Evolutionary conservation across 352 stramenopile species (phyloP).

Genomic region (Globisporangium spinosum): DNA sequence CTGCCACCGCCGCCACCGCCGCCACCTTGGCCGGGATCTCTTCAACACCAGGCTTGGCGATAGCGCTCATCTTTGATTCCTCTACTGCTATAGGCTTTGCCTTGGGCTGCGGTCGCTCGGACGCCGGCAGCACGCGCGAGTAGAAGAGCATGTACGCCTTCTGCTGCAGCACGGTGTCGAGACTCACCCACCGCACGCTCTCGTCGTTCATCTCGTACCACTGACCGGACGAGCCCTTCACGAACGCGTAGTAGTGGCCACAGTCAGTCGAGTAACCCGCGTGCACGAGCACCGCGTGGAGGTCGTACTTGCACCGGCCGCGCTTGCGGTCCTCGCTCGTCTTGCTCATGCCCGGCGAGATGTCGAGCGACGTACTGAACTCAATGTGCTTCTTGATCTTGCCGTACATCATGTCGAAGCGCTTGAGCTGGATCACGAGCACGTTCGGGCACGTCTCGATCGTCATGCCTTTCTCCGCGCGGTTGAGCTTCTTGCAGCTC

Average conservation of each 20-base stretch:
- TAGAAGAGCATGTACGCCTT: slow-evolving; percentile 92
- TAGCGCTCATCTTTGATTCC: slow-evolving; percentile 6
- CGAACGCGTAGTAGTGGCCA: slow-evolving; percentile 90
- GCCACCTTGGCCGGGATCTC: slow-evolving; percentile 17
- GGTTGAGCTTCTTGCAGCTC: slow-evolving; percentile 68
- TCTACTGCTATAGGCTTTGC: slow-evolving; percentile 20
- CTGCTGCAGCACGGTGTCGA: slow-evolving; percentile 85
- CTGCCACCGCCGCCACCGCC: neutral
- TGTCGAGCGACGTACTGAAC: slow-evolving; percentile 67
- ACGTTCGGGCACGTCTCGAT: slow-evolving; percentile 84
- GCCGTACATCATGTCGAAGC: slow-evolving; percentile 82
- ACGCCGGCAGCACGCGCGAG: slow-evolving; percentile 54
- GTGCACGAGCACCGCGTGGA: slow-evolving; percentile 86
- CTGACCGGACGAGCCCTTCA: slow-evolving; percentile 83
- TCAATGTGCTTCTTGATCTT: slow-evolving; percentile 89
- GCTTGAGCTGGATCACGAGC: slow-evolving; percentile 89
- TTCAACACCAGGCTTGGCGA: slow-evolving; percentile 8
- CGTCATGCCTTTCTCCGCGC: slow-evolving; percentile 78
- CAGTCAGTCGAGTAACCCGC: slow-evolving; percentile 85
- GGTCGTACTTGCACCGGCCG: slow-evolving; percentile 59
- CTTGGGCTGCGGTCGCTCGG: slow-evolving; percentile 39
- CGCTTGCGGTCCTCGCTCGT: slow-evolving; percentile 43
- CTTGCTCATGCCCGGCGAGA: slow-evolving; percentile 58
- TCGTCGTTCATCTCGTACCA: slow-evolving; percentile 94
- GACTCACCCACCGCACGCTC: slow-evolving; percentile 77